Base-by-base conservation (phyloP, 768 basidiomycete genomes). In the Rickenella mellea region DNA sequence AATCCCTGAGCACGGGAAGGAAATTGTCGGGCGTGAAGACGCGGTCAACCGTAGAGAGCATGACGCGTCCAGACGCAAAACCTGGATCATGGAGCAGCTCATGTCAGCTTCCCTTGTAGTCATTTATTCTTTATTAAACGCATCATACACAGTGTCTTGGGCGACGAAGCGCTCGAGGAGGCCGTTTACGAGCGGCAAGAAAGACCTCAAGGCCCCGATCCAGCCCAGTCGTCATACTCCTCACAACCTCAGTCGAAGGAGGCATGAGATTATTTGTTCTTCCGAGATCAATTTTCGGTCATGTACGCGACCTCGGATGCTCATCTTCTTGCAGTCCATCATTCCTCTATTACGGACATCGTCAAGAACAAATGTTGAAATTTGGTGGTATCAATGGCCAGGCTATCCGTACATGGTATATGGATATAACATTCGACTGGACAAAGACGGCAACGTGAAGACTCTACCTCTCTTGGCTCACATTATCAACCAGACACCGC, bases 351-450 rank as follows among this genome's bases (percentile, higher is more conserved):
- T 59, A 70, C 97, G 55, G 93, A 99, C 60, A 96, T 99, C 52
- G 94, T 99, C 63, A 94, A 93, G 68, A 85, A 93, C 60, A 97
- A 71, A 99, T 91, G 0, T 83, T 99, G 52, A 93, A 99, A 63
- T 99, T 99, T 51, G 96, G 96, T 70, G 96, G 96, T 59, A 88
- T 98, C 63, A 97, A 97, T 66, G 96, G 96, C 30, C 94, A 98
- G 59, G 93, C 83, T 2, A 98, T 98, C 49, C 87, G 96, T 22
- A 86, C 93, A 54, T 81, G 96, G 14, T 99, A 99, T 67, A 98
- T 98, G 90, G 92, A 93, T 52, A 96, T 99, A 86, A 85, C 87
- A 4, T 98, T 97, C 68, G 93, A 97, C 57, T 89, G 74, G 94
- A 96, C 65, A 90, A 88, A 67, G 91, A 93, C 53, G 94, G 94